phyloP scores from a whole-genome alignment of 306 rosid genomes.

The Pyrus bretschneideri region DNA sequence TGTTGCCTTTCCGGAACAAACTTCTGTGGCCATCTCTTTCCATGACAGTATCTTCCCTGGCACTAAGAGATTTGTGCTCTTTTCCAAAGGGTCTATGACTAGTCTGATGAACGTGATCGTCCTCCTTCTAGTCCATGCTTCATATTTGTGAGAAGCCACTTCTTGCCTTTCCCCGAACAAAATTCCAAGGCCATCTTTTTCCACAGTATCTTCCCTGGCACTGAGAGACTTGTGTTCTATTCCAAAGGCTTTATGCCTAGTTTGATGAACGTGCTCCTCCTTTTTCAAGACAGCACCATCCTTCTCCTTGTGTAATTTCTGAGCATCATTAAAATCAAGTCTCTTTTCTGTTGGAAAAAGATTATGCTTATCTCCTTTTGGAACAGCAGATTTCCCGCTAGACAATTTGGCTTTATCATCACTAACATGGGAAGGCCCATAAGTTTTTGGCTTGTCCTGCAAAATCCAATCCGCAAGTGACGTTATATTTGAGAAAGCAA shows the following conservation, averaged over 20 bases:
- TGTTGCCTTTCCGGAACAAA: constrained; percentile 35
- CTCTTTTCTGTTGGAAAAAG: constrained; percentile 18
- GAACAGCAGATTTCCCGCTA: constrained; percentile 30
- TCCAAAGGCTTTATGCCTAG: constrained; percentile 28
- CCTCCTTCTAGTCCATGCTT: too few species aligned
- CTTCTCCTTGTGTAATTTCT: constrained; percentile 31
- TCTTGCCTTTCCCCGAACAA: too few species aligned
- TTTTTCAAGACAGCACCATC: constrained; percentile 26
- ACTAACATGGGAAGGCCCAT: constrained; percentile 19
- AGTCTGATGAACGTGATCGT: too few species aligned
- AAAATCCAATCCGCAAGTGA: constrained; percentile 23
- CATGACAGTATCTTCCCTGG: neutral
- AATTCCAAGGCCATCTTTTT: too few species aligned
- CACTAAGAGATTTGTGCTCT: too few species aligned
- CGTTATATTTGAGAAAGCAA: constrained; percentile 6
- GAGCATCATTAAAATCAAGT: constrained; percentile 20
- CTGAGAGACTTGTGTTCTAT: constrained; percentile 32
- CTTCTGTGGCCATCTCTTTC: constrained; percentile 31
- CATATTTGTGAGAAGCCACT: too few species aligned
- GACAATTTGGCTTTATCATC: constrained; percentile 24
- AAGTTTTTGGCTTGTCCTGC: constrained; percentile 52
- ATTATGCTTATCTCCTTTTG: constrained; percentile 37
- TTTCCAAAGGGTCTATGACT: too few species aligned
- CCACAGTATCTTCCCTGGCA: constrained; percentile 29
- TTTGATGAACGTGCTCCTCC: constrained; percentile 10